Evolutionary conservation across 1,139 yeast species (phyloP).

Genomic region (Debaryomyces psychrophilus): DNA sequence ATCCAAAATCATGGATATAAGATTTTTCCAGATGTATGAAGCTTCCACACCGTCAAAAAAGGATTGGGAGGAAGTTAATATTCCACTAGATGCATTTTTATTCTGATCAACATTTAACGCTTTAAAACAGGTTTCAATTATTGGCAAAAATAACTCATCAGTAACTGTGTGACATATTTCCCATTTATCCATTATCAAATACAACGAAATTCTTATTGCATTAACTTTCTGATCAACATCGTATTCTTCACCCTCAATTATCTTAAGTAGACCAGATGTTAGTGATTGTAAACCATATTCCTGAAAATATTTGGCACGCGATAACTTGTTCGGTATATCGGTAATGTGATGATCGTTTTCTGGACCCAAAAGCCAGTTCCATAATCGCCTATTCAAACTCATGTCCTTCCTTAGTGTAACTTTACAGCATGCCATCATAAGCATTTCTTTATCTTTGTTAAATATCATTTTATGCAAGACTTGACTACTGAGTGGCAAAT

Average conservation of each 20-base stretch:
- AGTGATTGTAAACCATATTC: slow-evolving; percentile 56
- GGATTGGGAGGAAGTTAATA: slow-evolving; percentile 50
- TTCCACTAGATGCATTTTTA: neutral
- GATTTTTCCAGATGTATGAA: slow-evolving; percentile 69
- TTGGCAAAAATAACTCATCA: slow-evolving; percentile 69
- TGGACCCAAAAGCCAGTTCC: slow-evolving; percentile 93
- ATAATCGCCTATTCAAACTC: slow-evolving; percentile 88
- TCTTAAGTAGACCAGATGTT: slow-evolving; percentile 52
- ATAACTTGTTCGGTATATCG: slow-evolving; percentile 13
- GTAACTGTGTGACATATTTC: slow-evolving; percentile 79
- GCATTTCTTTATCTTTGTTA: slow-evolving; percentile 54
- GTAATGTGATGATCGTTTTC: slow-evolving; percentile 27
- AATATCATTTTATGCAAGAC: slow-evolving; percentile 54
- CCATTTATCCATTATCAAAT: slow-evolving; percentile 87
- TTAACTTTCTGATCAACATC: slow-evolving; percentile 36
- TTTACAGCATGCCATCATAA: slow-evolving; percentile 65
- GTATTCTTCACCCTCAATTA: slow-evolving; percentile 39
- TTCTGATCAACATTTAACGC: neutral
- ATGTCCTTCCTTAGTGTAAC: slow-evolving; percentile 82
- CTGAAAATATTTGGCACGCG: slow-evolving; percentile 59
- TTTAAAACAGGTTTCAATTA: slow-evolving; percentile 44
- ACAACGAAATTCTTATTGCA: slow-evolving; percentile 63
- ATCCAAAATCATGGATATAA: slow-evolving; percentile 33
- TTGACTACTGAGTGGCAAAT: slow-evolving; percentile 65
- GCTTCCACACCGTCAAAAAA: slow-evolving; percentile 90